Evolutionary conservation across 2,329 filamentous ascomycete genomes (phyloP).

Genomic region (Tolypocladium endophyticum): DNA sequence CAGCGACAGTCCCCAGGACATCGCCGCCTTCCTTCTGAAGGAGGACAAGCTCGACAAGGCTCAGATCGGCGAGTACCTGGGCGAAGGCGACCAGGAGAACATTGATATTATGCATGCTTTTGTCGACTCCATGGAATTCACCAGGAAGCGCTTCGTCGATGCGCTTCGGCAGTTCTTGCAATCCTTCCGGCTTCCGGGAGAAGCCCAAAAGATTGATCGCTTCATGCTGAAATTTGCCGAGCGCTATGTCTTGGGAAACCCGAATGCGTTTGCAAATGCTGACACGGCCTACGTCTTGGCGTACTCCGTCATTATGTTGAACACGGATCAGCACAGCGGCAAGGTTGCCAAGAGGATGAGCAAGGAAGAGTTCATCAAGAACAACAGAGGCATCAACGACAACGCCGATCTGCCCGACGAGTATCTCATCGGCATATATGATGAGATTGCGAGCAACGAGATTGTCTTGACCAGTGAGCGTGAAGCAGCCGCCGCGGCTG

Average conservation of each 20-base stretch:
- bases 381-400: constrained; percentile 97
- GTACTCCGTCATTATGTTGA: constrained; percentile 94
- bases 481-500: constrained; percentile 75
- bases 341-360: constrained; percentile 84
- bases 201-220: constrained; percentile 97
- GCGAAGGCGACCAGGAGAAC: constrained; percentile 85
- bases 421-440: constrained; percentile 79
- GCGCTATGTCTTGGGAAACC: constrained; percentile 87
- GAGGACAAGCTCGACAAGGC: constrained; percentile 86
- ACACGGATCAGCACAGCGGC: constrained; percentile 86
- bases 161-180: constrained; percentile 85
- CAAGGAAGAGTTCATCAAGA: constrained; percentile 96
- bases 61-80: constrained; percentile 86
- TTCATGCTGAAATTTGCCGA: constrained; percentile 99
- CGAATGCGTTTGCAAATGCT: constrained; percentile 94
- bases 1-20: constrained; percentile 67
- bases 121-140: constrained; percentile 90
- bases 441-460: constrained; percentile 84
- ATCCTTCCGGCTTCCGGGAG: constrained; percentile 86
- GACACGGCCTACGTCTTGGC: constrained; percentile 94
- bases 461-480: constrained; percentile 92
- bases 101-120: constrained; percentile 98
- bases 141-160: constrained; percentile 84
- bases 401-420: constrained; percentile 87
- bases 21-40: constrained; percentile 70